Percentiles rank a stretch among this genome's conserved stretches.
Evolutionary conservation across 2,329 filamentous ascomycete genomes (phyloP).

Genomic region (Elsinoe australis): DNA sequence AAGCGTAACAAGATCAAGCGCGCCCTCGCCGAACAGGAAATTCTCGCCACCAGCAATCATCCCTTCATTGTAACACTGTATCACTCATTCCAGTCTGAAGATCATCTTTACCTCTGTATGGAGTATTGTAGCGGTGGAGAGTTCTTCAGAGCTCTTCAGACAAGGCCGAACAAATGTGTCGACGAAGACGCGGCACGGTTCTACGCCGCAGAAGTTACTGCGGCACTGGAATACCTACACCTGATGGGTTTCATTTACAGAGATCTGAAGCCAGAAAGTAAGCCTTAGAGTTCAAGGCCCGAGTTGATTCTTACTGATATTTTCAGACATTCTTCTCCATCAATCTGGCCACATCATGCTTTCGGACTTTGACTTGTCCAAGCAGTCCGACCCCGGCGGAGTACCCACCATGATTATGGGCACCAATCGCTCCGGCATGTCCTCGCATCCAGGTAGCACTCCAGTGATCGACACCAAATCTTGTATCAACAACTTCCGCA

Average conservation of each 20-base stretch:
- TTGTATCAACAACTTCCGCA: slow-evolving; percentile 95
- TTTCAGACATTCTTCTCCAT: slow-evolving; percentile 83
- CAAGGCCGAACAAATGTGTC: slow-evolving; percentile 92
- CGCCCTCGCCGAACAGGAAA: slow-evolving; percentile 94
- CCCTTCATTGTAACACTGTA: slow-evolving; percentile 98
- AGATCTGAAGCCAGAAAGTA: slow-evolving; percentile 94
- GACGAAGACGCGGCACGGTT: slow-evolving; percentile 94
- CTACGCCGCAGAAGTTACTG: slow-evolving; percentile 95
- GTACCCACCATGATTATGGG: slow-evolving; percentile 97
- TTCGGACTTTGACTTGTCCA: slow-evolving; percentile 96
- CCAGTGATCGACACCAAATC: slow-evolving; percentile 98
- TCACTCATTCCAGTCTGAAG: slow-evolving; percentile 98
- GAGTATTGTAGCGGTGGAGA: slow-evolving; percentile 98
- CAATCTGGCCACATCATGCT: slow-evolving; percentile 99
- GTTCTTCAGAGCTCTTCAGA: slow-evolving; percentile 95
- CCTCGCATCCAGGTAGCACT: slow-evolving; percentile 57
- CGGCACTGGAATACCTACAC: slow-evolving; percentile 91
- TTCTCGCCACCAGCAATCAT: slow-evolving; percentile 95
- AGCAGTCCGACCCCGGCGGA: slow-evolving; percentile 92
- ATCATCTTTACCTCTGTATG: slow-evolving; percentile 99
- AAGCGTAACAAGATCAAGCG: slow-evolving; percentile 99
- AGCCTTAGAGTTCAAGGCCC: slow-evolving; percentile 31
- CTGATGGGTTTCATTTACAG: slow-evolving; percentile 99
- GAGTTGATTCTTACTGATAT: slow-evolving; percentile 38
- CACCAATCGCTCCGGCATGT: slow-evolving; percentile 66